phyloP scores from a whole-genome alignment of 305 asterid genomes.

The Solanum chacoense region DNA sequence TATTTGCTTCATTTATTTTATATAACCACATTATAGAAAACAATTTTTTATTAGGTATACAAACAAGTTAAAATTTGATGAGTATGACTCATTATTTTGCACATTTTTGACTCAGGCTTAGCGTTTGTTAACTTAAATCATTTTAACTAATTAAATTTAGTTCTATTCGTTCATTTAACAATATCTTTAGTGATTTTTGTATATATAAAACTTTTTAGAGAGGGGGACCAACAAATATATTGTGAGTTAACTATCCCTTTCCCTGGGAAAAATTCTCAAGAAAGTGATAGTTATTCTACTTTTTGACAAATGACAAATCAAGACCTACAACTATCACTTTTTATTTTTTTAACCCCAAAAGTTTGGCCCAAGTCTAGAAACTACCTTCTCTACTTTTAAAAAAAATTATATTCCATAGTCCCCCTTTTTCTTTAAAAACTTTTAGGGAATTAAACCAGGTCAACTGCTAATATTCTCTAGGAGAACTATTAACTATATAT shows the following conservation, averaged over 20 bases:
- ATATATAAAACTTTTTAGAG: no score
- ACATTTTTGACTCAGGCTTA: fast-evolving
- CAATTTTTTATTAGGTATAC: neutral
- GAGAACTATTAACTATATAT: neutral
- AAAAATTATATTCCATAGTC: neutral
- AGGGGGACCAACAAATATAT: neutral
- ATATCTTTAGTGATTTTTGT: fast-evolving
- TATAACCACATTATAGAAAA: neutral
- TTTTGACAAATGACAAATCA: neutral
- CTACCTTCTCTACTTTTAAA: neutral
- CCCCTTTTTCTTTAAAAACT: neutral
- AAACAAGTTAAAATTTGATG: neutral
- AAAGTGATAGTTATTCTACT: slow-evolving; percentile 1
- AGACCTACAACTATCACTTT: neutral
- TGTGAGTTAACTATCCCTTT: neutral
- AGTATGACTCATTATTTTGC: neutral
- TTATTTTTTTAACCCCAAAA: neutral
- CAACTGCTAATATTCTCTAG: neutral
- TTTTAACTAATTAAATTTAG: neutral
- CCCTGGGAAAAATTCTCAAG: neutral
- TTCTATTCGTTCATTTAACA: no score
- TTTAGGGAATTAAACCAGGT: neutral
- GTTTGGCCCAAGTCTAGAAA: neutral
- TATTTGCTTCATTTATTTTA: neutral
- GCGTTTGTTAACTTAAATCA: neutral